phyloP scores from a whole-genome alignment of 257 asterid species.

The Penstemon newberryi region DNA sequence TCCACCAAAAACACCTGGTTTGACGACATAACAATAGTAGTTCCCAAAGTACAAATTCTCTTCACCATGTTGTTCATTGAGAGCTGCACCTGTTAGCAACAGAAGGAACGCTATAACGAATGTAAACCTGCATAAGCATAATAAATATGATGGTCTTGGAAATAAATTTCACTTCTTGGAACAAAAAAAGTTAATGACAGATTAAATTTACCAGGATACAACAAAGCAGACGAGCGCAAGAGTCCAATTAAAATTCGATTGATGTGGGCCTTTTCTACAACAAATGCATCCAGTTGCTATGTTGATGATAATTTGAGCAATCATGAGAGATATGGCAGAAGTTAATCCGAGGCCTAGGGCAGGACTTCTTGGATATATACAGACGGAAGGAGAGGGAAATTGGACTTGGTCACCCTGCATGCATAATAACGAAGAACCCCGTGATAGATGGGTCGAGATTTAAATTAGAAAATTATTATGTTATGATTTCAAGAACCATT shows the following conservation, averaged over 20 bases:
- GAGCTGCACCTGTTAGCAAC: constrained; percentile 88
- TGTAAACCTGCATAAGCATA: constrained; percentile 64
- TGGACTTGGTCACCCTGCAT: constrained; percentile 66
- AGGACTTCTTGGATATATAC: constrained; percentile 87
- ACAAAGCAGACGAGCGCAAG: constrained; percentile 74
- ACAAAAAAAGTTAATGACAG: not conserved
- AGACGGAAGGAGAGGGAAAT: constrained; percentile 61
- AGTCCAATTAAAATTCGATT: constrained; percentile 60
- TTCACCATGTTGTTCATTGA: constrained; percentile 78
- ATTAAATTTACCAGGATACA: constrained; percentile 72
- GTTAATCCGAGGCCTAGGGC: constrained; percentile 76
- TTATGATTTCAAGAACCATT: too few relatives aligned
- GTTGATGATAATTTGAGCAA: constrained; percentile 74
- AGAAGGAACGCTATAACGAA: constrained; percentile 81
- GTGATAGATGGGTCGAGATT: not conserved
- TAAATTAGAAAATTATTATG: too few relatives aligned
- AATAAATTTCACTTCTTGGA: not conserved
- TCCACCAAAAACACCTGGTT: constrained; percentile 88
- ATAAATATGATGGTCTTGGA: too few relatives aligned
- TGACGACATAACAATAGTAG: constrained; percentile 75
- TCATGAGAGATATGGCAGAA: constrained; percentile 72
- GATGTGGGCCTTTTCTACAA: constrained; percentile 68
- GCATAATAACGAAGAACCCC: not conserved
- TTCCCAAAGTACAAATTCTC: constrained; percentile 67
- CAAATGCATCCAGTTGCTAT: constrained; percentile 84